Evolutionary conservation across 2,329 filamentous ascomycete genomes (phyloP), one percentile per base, ranked within the genome.

Genomic region (Hypoxylon sp.): DNA sequence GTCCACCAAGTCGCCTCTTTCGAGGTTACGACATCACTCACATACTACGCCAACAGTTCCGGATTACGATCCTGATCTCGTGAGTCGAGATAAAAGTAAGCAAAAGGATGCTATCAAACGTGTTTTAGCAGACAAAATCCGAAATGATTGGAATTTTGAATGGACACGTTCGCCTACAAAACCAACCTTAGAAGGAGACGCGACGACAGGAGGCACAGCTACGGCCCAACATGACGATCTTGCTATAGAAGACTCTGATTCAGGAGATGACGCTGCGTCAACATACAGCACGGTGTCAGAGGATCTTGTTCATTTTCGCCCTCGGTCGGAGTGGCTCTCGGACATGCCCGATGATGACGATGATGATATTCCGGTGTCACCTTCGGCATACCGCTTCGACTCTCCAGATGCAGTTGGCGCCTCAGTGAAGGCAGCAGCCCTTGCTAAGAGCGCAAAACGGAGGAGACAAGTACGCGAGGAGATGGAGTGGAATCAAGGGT

Each of bases 401-500:
- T 83, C 72, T 42, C 83, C 84, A 9, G 83, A 85, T 29, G 80
- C 84, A 0, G 80, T 86, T 26, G 85, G 83, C 1, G 72, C 77
- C 1, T 77, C 80, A 6, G 76, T 86, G 17, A 79, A 82, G 55
- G 76, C 81, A 5, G 80, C 81, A 1, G 77, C 83, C 3, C 77
- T 83, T 3, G 84, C 85, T 48, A 85, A 86, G 63, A 86, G 85
- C 67, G 83, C 88, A 37, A 86, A 84, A 68, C 84, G 87, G 46
- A 84, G 89, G 60, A 86, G 84, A 72, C 86, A 84, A 53, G 77
- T 88, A 54, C 86, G 88, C 68, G 88, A 89, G 62, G 91, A 93
- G 81, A 87, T 90, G 81, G 79, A 83, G 31, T 97, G 92, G 90
- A 98, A 98, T 75, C 84, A 91, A 39, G 95, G 95, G 0, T 79